Conservation (phyloP, 345 rosid species). For the Kernera saxatilis region DNA sequence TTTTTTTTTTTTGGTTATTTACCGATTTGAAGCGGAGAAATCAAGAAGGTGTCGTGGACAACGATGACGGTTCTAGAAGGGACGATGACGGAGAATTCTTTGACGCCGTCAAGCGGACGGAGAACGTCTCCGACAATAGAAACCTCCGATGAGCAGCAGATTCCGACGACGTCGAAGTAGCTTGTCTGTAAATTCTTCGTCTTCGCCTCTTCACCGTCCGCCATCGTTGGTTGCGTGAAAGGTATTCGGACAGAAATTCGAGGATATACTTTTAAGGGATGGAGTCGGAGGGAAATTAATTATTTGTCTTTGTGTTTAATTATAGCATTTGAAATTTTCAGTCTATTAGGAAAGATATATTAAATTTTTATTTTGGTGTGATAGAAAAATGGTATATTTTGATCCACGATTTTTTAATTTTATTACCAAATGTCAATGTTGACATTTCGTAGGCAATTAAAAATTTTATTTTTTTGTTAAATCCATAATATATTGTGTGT, state of each 20-base stretch:
- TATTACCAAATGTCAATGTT: neutral
- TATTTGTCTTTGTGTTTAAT: neutral
- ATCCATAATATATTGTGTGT: neutral
- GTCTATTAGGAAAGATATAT: neutral
- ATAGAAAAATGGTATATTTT: neutral
- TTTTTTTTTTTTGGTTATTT: neutral
- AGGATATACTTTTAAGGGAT: neutral
- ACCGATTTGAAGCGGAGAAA: slow-evolving; percentile 80
- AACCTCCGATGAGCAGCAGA: slow-evolving; percentile 85
- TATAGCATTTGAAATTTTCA: neutral
- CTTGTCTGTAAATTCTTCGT: slow-evolving; percentile 48
- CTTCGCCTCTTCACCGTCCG: slow-evolving; percentile 1
- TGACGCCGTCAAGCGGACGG: slow-evolving; percentile 55
- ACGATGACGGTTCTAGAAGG: slow-evolving; percentile 78
- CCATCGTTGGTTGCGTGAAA: neutral
- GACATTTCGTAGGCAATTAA: neutral
- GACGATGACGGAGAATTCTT: slow-evolving; percentile 60
- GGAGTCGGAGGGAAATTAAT: neutral
- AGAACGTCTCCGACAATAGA: slow-evolving; percentile 58
- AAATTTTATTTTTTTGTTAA: too few relatives aligned
- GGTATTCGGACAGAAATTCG: neutral
- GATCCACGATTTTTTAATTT: neutral
- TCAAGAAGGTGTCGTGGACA: slow-evolving; percentile 54
- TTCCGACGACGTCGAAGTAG: slow-evolving; percentile 75
- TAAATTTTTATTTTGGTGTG: neutral